These are phyloP conservation scores for Paratinospora sagittata DNA, from an alignment of 164 flowering plant genomes.

Conservation along the genomic window DNA sequence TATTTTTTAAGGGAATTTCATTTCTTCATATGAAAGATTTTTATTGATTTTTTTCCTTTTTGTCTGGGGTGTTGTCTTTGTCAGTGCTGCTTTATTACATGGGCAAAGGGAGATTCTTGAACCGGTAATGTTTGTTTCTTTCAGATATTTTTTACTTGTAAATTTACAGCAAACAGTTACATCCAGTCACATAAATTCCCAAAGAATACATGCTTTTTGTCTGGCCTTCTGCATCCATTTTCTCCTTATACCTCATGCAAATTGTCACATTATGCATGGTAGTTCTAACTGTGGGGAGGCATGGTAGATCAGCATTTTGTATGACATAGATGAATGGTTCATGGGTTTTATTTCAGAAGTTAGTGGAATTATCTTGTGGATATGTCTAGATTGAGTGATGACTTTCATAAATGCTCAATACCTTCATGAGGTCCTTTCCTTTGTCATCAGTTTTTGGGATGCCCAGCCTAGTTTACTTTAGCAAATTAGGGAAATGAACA, in stretches of 20 bases:
- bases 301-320: neutral
- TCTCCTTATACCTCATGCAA: neutral
- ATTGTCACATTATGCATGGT: neutral
- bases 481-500: too few relatives aligned
- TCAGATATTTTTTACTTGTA: neutral
- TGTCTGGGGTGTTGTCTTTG: neutral
- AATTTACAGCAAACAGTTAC: neutral
- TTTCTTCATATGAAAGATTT: neutral
- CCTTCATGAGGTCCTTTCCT: neutral
- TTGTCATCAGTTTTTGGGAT: neutral
- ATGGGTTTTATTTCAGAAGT: too few relatives aligned
- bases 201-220: neutral
- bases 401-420: too few relatives aligned
- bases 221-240: neutral
- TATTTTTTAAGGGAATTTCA: neutral
- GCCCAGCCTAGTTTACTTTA: too few relatives aligned
- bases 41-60: constrained; percentile 1
- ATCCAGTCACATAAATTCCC: neutral
- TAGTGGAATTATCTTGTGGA: too few relatives aligned
- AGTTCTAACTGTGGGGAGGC: neutral
- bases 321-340: too few relatives aligned
- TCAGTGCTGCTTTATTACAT: constrained; percentile 84
- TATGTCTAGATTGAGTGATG: too few relatives aligned
- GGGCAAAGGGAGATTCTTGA: constrained; percentile 77
- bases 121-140: constrained; percentile 41